Evolutionary conservation across 2,329 filamentous ascomycete genomes (phyloP).

Genomic region (Beauveria sp.): DNA sequence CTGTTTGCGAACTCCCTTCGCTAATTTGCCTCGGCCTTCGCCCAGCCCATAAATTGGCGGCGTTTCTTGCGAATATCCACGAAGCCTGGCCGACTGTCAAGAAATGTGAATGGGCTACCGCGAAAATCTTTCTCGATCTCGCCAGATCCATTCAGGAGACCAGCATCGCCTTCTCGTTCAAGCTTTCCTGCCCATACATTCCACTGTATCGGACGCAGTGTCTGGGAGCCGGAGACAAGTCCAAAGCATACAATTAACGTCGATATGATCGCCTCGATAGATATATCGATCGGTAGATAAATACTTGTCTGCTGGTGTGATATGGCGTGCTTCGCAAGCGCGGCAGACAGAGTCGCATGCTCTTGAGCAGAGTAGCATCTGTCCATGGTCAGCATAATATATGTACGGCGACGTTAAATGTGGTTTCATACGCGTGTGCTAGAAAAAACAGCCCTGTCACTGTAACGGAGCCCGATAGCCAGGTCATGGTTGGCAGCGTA

Average conservation of each 20-base stretch:
- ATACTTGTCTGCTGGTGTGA: conserved; percentile 33
- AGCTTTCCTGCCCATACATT: conserved; percentile 76
- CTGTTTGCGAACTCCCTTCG: conserved; percentile 9
- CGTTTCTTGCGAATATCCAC: conserved; percentile 78
- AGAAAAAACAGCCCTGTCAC: conserved; percentile 70
- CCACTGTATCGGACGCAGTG: conserved; percentile 79
- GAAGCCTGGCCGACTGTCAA: conserved; percentile 80
- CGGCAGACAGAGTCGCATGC: conserved; percentile 66
- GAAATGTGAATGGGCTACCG: conserved; percentile 69
- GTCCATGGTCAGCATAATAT: conserved; percentile 7
- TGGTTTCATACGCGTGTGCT: conserved; percentile 67
- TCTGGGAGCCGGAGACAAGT: conserved; percentile 69
- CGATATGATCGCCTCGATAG: conserved; percentile 74
- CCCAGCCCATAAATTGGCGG: conserved; percentile 73
- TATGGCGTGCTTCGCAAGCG: conserved; percentile 36
- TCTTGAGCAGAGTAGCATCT: conserved; percentile 97
- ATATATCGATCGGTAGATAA: conserved; percentile 75
- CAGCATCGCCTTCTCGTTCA: conserved; percentile 62
- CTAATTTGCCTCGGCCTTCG: conserved; percentile 30
- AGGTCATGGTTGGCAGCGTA: conserved; percentile 47
- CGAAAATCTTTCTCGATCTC: conserved; percentile 62
- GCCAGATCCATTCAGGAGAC: conserved; percentile 49
- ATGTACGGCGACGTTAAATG: neutral
- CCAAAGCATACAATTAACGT: conserved; percentile 76
- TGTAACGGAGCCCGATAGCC: conserved; percentile 64